Evolutionary conservation across 2,329 filamentous ascomycete species (phyloP).

Genomic region (Stemphylium vesicarium): DNA sequence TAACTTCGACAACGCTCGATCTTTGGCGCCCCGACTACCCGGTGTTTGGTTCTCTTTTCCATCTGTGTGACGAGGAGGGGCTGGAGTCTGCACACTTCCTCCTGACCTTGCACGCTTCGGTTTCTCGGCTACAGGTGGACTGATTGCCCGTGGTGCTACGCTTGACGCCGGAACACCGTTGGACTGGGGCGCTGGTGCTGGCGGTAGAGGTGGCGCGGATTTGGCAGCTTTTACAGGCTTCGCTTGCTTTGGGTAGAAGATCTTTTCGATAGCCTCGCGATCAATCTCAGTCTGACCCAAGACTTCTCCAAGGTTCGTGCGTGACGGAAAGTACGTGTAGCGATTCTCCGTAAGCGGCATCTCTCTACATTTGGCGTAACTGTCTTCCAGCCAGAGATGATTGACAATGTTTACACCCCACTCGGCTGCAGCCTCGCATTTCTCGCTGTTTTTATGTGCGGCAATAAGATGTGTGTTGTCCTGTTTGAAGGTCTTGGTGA

Average conservation of each 20-base stretch:
- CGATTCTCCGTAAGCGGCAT: slow-evolving; percentile 74
- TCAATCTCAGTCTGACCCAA: slow-evolving; percentile 89
- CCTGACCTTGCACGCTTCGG: slow-evolving; percentile 33
- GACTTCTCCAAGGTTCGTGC: slow-evolving; percentile 91
- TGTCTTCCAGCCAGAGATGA: slow-evolving; percentile 97
- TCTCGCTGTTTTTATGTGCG: slow-evolving; percentile 87
- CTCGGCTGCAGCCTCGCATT: slow-evolving; percentile 88
- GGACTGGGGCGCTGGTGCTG: slow-evolving; percentile 17
- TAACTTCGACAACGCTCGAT: slow-evolving; percentile 77
- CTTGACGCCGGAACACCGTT: slow-evolving; percentile 29
- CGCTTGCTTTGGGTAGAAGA: slow-evolving; percentile 59
- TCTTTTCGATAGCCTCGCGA: slow-evolving; percentile 71
- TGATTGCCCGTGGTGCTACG: slow-evolving; percentile 20
- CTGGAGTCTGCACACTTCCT: slow-evolving; percentile 58
- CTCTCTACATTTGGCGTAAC: slow-evolving; percentile 85
- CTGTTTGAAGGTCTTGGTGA: slow-evolving; percentile 92
- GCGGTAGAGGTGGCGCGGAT: slow-evolving; percentile 4
- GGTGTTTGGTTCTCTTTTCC: slow-evolving; percentile 88
- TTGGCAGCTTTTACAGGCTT: slow-evolving; percentile 34
- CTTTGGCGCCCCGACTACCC: slow-evolving; percentile 85
- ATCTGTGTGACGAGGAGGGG: slow-evolving; percentile 42
- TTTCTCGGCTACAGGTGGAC: slow-evolving; percentile 34
- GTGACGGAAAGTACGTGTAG: slow-evolving; percentile 84
- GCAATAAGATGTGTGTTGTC: slow-evolving; percentile 97
- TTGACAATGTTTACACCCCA: slow-evolving; percentile 93